Conservation (phyloP, 805 yeast species). For the Vanderwaltozyma polyspora region DNA sequence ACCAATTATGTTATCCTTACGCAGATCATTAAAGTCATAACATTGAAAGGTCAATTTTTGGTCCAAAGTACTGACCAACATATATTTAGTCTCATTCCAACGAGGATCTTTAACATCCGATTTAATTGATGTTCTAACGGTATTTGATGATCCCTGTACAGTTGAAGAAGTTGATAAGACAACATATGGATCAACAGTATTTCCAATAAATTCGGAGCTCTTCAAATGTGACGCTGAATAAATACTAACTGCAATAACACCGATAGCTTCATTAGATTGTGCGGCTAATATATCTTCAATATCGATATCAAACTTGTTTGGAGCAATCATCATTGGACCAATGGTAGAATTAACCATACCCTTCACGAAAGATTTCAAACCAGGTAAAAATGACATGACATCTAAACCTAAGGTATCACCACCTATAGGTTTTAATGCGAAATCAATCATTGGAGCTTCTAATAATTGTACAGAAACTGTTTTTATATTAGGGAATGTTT, state of each 20-base stretch:
- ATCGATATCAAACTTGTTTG: conserved; percentile 65
- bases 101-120: conserved; percentile 44
- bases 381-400: conserved; percentile 76
- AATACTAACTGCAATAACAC: conserved; percentile 55
- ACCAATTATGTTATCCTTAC: conserved; percentile 43
- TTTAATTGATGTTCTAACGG: conserved; percentile 44
- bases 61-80: conserved; percentile 46
- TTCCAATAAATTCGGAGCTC: conserved; percentile 28
- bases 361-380: conserved; percentile 62
- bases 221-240: conserved; percentile 42
- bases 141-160: conserved; percentile 32
- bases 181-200: conserved; percentile 50
- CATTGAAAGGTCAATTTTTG: conserved; percentile 47
- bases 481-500: conserved; percentile 68
- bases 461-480: conserved; percentile 59
- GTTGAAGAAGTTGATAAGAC: conserved; percentile 35
- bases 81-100: conserved; percentile 54
- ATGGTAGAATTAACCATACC: conserved; percentile 55
- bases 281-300: conserved; percentile 61
- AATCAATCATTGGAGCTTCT: conserved; percentile 71
- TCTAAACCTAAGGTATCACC: conserved; percentile 83
- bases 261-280: conserved; percentile 55
- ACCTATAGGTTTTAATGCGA: conserved; percentile 75
- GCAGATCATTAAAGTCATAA: conserved; percentile 43
- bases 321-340: conserved; percentile 73